Conservation (phyloP, 2,329 filamentous ascomycete genomes). For the Biscogniauxia sp. region DNA sequence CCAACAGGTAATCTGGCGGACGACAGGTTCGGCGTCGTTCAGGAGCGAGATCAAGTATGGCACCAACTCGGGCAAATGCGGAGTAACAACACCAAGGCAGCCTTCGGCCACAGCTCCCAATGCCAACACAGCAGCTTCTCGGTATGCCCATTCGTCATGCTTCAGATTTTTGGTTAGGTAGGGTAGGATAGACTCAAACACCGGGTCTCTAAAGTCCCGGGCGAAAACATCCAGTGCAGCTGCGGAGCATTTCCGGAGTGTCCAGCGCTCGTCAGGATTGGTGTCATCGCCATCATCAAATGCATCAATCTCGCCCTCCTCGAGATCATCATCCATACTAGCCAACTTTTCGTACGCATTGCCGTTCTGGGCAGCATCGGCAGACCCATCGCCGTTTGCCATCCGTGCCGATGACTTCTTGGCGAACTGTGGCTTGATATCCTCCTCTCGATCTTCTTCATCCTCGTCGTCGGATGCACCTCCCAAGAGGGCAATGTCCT, state of each 20-base stretch:
- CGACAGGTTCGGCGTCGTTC: constrained; percentile 81
- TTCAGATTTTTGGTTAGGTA: constrained; percentile 88
- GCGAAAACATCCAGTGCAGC: constrained; percentile 93
- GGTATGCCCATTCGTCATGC: constrained; percentile 84
- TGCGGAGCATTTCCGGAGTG: constrained; percentile 92
- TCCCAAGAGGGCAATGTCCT: constrained; percentile 83
- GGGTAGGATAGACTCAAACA: constrained; percentile 89
- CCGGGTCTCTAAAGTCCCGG: constrained; percentile 79
- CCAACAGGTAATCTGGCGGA: constrained; percentile 97
- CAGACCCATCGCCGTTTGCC: constrained; percentile 53
- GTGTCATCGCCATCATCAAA: constrained; percentile 72
- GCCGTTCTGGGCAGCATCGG: constrained; percentile 50
- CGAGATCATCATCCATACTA: constrained; percentile 69
- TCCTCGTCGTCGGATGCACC: constrained; percentile 87
- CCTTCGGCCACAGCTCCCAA: constrained; percentile 93
- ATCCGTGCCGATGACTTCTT: constrained; percentile 62
- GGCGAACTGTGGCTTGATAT: constrained; percentile 90
- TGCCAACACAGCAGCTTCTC: constrained; percentile 91
- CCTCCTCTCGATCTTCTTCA: constrained; percentile 82
- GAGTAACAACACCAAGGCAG: constrained; percentile 84
- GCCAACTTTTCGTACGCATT: constrained; percentile 55
- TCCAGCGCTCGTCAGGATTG: constrained; percentile 91
- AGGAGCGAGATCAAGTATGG: constrained; percentile 87
- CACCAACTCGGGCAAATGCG: constrained; percentile 85
- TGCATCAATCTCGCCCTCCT: constrained; percentile 85